phyloP scores from a whole-genome alignment of 176 grass and related monocot species.

The Calamus simplicifolius region DNA sequence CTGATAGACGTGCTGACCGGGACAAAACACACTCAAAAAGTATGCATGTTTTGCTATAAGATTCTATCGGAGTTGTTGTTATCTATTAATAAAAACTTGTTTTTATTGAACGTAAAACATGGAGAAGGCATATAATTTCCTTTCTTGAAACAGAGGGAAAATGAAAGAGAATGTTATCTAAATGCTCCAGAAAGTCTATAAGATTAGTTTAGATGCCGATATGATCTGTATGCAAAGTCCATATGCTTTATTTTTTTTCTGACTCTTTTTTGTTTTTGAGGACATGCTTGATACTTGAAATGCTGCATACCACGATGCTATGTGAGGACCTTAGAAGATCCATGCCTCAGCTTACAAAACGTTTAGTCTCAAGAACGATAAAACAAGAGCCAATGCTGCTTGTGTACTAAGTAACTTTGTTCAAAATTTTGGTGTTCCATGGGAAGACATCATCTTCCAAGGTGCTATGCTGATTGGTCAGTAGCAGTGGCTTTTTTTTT shows the following conservation, averaged over 20 bases:
- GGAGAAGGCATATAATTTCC: too few species aligned
- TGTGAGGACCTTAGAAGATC: slow-evolving; percentile 67
- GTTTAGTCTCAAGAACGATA: slow-evolving; percentile 84
- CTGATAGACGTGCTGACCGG: slow-evolving; percentile 78
- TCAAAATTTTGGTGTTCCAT: slow-evolving; percentile 57
- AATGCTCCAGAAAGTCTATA: too few species aligned
- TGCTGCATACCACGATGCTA: slow-evolving; percentile 84
- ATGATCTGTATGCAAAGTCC: not conserved
- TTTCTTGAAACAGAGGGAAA: too few species aligned
- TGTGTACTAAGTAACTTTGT: slow-evolving; percentile 81
- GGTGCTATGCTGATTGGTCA: slow-evolving; percentile 62
- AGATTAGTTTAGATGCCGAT: not conserved
- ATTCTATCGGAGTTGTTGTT: not conserved
- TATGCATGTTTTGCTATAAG: slow-evolving; percentile 97
- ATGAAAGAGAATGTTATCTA: too few species aligned
- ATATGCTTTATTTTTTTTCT: not conserved
- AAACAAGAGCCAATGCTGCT: slow-evolving; percentile 93
- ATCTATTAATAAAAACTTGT: too few species aligned
- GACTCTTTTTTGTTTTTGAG: too few species aligned
- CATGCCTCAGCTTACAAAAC: slow-evolving; percentile 68
- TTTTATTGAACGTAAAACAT: too few species aligned
- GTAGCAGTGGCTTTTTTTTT: too few species aligned
- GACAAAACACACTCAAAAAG: slow-evolving; percentile 76
- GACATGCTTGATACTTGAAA: slow-evolving; percentile 54
- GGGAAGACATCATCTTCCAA: slow-evolving; percentile 59